A percentile compares a stretch with the other conserved stretches of the same genome.
Conservation (phyloP, 2,329 filamentous ascomycete genomes). For the Diplocarpon rosae region DNA sequence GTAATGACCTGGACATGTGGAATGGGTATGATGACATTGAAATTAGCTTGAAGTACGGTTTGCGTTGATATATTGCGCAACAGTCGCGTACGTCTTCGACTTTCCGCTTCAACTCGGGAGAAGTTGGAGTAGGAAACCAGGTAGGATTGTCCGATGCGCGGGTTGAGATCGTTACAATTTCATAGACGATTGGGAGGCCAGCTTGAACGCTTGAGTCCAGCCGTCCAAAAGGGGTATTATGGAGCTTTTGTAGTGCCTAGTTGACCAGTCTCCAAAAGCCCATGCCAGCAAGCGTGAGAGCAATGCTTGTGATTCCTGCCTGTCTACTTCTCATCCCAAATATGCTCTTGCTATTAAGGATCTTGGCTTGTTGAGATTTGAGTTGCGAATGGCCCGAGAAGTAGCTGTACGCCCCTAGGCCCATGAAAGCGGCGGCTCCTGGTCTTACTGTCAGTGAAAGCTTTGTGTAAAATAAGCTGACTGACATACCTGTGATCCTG, state of each 20-base stretch:
- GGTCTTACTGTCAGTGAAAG: slow-evolving; percentile 4
- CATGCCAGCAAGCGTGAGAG: slow-evolving; percentile 55
- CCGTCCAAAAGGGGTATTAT: neutral
- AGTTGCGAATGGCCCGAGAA: slow-evolving; percentile 64
- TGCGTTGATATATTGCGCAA: too few species aligned
- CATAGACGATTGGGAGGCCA: neutral
- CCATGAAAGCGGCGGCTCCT: slow-evolving; percentile 68
- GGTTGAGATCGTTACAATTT: too few species aligned
- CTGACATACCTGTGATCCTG: slow-evolving; percentile 24
- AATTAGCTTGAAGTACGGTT: too few species aligned
- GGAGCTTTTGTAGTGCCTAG: slow-evolving; percentile 7
- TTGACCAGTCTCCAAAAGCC: slow-evolving; percentile 46
- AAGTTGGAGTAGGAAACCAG: too few species aligned
- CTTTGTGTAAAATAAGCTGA: neutral
- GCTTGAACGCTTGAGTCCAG: neutral
- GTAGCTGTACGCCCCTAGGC: slow-evolving; percentile 68
- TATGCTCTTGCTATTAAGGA: slow-evolving; percentile 56
- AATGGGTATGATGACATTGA: too few species aligned
- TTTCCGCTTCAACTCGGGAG: too few species aligned
- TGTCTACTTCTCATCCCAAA: slow-evolving; percentile 64
- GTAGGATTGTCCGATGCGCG: too few species aligned
- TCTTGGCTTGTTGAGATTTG: slow-evolving; percentile 50
- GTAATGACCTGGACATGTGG: too few species aligned
- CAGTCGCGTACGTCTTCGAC: too few species aligned
- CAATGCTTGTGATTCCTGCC: slow-evolving; percentile 56